phyloP scores from a whole-genome alignment of 805 yeast species.

The Pichia sporocuriosa region DNA sequence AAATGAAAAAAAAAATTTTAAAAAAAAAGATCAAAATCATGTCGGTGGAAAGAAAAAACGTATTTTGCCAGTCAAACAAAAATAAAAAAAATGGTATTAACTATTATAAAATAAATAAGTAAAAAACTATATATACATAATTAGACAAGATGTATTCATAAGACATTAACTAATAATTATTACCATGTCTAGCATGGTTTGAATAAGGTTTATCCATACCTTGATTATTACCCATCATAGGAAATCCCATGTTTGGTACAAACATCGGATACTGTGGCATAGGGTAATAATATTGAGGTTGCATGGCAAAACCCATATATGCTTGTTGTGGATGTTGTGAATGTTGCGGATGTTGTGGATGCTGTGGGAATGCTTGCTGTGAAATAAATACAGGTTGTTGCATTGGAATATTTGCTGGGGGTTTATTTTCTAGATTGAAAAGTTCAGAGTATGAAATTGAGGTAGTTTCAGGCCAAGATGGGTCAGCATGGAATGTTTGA shows the following conservation, averaged over 20 bases:
- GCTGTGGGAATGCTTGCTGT: not conserved
- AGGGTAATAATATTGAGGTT: not conserved
- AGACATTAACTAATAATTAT: not conserved
- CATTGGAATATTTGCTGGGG: constrained; percentile 1
- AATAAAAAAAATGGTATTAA: too few species aligned
- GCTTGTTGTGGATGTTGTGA: too few species aligned
- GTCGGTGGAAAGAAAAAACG: too few species aligned
- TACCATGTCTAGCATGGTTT: constrained; percentile 2
- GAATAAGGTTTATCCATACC: constrained; percentile 4
- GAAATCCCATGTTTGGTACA: not conserved
- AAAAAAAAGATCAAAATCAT: too few species aligned
- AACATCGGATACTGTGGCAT: not conserved
- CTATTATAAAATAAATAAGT: too few species aligned
- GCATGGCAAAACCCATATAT: not conserved
- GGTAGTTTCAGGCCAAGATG: constrained; percentile 7
- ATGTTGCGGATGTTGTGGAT: too few species aligned
- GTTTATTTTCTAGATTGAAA: constrained; percentile 2
- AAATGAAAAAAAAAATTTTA: too few species aligned
- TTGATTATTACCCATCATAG: not conserved
- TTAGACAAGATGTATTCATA: too few species aligned
- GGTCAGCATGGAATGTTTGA: not conserved
- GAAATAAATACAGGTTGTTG: constrained; percentile 3
- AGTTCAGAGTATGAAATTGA: constrained; percentile 1
- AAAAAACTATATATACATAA: too few species aligned
- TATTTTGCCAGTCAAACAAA: too few species aligned